Evolutionary conservation across 495 filamentous ascomycete species (phyloP), one percentile per base, ranked within the genome.

Genomic region (Penicillium daleae): DNA sequence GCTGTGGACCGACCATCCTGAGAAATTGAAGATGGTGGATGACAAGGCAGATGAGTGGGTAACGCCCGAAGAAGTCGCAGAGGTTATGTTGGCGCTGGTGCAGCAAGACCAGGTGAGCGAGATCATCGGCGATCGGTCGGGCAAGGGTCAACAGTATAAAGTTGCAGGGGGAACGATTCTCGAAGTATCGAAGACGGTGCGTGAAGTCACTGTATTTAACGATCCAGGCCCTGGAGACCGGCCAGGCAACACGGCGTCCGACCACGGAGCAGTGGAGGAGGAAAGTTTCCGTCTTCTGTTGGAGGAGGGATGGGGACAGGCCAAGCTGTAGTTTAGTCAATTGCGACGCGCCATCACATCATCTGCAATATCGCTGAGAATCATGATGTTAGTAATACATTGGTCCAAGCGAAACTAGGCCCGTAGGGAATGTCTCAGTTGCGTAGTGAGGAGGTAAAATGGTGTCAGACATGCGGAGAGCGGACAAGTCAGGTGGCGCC

Each of bases 1-100:
- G 29, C 68, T 91, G 4, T 91, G 87, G 87, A 87, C 83, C 0
- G 86, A 90, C 1, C 77, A 89, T 64, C 86, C 87, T 15, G 87
- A 90, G 69, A 90, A 91, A 68, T 19, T 87, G 56, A 76, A 77
- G 60, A 80, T 87, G 69, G 60, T 89, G 1, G 72, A 82, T 56
- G 75, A 77, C 8, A 69, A 65, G 1, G 61, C 68, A 22, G 87
- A 88, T 66, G 75, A 71, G 56, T 90, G 87, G 88, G 85, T 85
- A 24, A 85, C 79, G 10, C 77, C 88, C 0, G 87, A 89, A 62
- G 85, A 87, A 62, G 88, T 91, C 0, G 88, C 86, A 6, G 77
- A 82, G 50, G 82, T 83, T 29, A 91, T 91, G 88, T 63, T 88
- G 55, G 78, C 79, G 46, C 77, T 88, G 27, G 76, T 87, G 7